Percentiles rank a stretch among this genome's conserved stretches.
Conservation (phyloP, 2,329 filamentous ascomycete genomes). For the Xylariaceae sp. region DNA sequence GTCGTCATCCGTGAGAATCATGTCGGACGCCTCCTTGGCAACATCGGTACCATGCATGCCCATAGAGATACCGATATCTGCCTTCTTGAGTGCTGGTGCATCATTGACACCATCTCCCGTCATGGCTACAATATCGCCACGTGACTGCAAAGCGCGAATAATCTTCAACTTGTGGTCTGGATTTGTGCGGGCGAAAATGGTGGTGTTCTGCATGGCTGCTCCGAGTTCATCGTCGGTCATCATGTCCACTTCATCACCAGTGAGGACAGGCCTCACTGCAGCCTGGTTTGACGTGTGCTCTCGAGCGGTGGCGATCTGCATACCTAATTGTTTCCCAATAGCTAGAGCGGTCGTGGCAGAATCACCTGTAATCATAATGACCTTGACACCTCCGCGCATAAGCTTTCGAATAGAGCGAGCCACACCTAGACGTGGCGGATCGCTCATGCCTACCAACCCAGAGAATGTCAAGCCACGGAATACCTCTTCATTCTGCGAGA, state of each 20-base stretch:
- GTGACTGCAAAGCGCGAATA: conserved; percentile 81
- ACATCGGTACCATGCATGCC: conserved; percentile 92
- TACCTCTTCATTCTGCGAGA: conserved; percentile 59
- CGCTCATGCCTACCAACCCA: conserved; percentile 93
- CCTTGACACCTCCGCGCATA: conserved; percentile 90
- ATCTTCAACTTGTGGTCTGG: conserved; percentile 99
- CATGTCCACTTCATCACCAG: conserved; percentile 86
- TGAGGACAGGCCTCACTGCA: conserved; percentile 67
- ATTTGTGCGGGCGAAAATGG: conserved; percentile 92
- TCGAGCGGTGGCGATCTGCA: conserved; percentile 64
- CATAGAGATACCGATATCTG: conserved; percentile 98
- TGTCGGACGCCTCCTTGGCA: conserved; percentile 91
- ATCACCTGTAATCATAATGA: conserved; percentile 99
- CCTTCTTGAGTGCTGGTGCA: conserved; percentile 91
- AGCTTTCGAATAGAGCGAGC: conserved; percentile 82
- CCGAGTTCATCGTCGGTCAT: conserved; percentile 86
- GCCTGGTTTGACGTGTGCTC: conserved; percentile 52
- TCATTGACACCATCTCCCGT: conserved; percentile 98
- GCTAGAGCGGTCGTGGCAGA: conserved; percentile 91
- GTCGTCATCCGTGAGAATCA: conserved; percentile 87
- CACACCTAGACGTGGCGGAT: conserved; percentile 87
- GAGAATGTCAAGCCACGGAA: conserved; percentile 86
- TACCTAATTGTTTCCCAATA: conserved; percentile 92
- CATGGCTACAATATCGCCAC: conserved; percentile 97
- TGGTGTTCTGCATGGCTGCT: conserved; percentile 80